phyloP scores from a whole-genome alignment of 2,329 filamentous ascomycete genomes.

The Fusarium protoensiforme region DNA sequence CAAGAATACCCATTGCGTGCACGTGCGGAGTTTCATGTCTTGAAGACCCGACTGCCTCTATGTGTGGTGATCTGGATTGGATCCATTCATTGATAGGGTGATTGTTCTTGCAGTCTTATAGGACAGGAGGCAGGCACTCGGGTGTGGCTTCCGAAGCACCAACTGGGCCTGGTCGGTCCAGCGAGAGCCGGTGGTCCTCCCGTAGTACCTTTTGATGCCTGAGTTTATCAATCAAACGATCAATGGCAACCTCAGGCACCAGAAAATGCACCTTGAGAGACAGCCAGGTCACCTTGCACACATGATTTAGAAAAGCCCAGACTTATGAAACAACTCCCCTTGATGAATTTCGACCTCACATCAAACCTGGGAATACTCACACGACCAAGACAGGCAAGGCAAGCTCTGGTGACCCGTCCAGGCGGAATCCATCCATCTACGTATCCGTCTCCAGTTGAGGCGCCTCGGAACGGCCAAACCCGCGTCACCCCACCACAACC shows the following conservation, averaged over 20 bases:
- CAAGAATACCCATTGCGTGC: conserved; percentile 31
- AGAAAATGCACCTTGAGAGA: conserved; percentile 3
- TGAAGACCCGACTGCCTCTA: not conserved
- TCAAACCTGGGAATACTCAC: not conserved
- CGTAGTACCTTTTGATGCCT: conserved; percentile 4
- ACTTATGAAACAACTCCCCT: not conserved
- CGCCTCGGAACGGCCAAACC: conserved; percentile 27
- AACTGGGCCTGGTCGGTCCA: too few species aligned
- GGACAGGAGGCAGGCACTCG: not conserved
- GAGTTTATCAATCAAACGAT: not conserved
- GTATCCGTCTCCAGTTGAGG: conserved; percentile 1
- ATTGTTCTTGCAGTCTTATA: not conserved
- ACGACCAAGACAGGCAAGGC: not conserved
- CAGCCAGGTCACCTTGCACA: not conserved
- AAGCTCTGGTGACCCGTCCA: not conserved
- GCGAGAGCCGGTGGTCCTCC: not conserved
- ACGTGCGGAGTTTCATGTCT: not conserved
- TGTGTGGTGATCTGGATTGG: not conserved
- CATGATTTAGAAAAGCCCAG: not conserved
- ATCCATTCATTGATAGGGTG: not conserved
- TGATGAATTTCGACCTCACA: not conserved
- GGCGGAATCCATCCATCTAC: not conserved
- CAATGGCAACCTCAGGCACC: not conserved
- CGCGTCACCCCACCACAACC: conserved; percentile 35
- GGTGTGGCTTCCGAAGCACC: not conserved